Conservation (phyloP, 192 early-diverging fungal species). For the Coemansia sp. region DNA sequence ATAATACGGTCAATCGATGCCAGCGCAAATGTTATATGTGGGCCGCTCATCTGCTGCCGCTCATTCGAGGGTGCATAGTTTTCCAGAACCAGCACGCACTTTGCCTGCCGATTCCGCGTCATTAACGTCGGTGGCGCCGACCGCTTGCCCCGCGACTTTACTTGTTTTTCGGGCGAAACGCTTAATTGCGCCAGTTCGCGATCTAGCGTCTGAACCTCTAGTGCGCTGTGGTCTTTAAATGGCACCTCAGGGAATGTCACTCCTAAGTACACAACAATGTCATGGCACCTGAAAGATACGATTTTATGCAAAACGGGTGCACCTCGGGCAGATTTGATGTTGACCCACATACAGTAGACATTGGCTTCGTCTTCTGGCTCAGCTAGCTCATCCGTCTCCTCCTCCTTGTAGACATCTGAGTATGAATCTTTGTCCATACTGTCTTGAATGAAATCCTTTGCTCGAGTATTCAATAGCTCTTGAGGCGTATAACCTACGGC, state of each 20-base stretch:
- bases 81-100: slow-evolving; percentile 40
- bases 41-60: slow-evolving; percentile 19
- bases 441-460: slow-evolving; percentile 36
- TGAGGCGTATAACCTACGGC: slow-evolving; percentile 32
- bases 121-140: slow-evolving; percentile 14
- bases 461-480: slow-evolving; percentile 17
- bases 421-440: slow-evolving; percentile 19
- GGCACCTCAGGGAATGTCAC: slow-evolving; percentile 34
- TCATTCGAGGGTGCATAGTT: slow-evolving; percentile 8
- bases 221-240: slow-evolving; percentile 18
- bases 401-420: slow-evolving; percentile 25
- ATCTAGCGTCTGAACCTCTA: slow-evolving; percentile 46
- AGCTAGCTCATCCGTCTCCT: slow-evolving; percentile 11
- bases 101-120: slow-evolving; percentile 21
- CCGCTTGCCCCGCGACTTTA: slow-evolving; percentile 3
- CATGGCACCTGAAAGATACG: slow-evolving; percentile 42
- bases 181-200: slow-evolving; percentile 25
- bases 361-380: slow-evolving; percentile 23
- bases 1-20: slow-evolving; percentile 30
- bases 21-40: slow-evolving; percentile 32
- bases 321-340: slow-evolving; percentile 24
- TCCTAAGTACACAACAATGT: slow-evolving; percentile 25
- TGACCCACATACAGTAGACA: slow-evolving; percentile 43
- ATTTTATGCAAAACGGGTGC: slow-evolving; percentile 27
- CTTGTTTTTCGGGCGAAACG: slow-evolving; percentile 7